Evolutionary conservation across 768 basidiomycete species (phyloP).

Genomic region (Gymnopilus junonius): DNA sequence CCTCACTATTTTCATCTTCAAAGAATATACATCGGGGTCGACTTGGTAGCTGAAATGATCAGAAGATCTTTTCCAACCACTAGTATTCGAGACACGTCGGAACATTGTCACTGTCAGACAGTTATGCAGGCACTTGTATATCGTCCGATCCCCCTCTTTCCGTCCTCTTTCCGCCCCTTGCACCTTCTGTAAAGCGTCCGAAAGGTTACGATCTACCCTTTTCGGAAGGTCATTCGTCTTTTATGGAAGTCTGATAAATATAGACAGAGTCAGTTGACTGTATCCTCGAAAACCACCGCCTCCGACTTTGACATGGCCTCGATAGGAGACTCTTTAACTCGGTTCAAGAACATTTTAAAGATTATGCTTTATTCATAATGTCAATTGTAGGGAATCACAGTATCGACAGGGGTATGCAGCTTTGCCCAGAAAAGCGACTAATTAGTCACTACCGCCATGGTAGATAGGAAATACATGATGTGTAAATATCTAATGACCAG

Average conservation of each 20-base stretch:
- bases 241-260: constrained; percentile 17
- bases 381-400: neutral
- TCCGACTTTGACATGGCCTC: neutral
- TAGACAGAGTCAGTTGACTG: neutral
- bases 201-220: neutral
- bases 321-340: constrained; percentile 9
- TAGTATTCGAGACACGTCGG: neutral
- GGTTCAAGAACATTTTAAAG: neutral
- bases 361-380: constrained; percentile 5
- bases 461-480: constrained; percentile 25
- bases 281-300: neutral
- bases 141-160: neutral
- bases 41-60: neutral
- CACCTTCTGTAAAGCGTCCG: neutral
- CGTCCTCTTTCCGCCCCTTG: neutral
- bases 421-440: neutral
- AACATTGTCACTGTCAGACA: neutral
- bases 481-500: constrained; percentile 17
- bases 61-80: neutral
- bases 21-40: neutral
- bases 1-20: neutral
- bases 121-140: neutral
- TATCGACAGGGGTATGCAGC: constrained; percentile 3
- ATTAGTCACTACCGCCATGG: neutral
- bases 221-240: constrained; percentile 22